Evolutionary conservation across 2,329 filamentous ascomycete species (phyloP).

Genomic region (Fusarium sulawesiense): DNA sequence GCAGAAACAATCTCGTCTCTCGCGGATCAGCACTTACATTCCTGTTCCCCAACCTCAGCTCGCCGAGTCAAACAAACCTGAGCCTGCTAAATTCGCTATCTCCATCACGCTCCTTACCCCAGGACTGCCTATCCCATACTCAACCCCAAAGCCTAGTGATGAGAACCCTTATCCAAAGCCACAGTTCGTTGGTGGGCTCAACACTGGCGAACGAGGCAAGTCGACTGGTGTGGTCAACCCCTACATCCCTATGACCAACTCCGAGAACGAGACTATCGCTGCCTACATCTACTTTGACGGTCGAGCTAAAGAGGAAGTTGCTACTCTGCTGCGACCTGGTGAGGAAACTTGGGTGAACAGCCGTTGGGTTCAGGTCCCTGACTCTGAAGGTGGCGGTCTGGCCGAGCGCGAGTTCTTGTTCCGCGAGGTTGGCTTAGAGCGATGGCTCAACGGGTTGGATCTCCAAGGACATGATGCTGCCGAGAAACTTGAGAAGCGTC

Average conservation of each 20-base stretch:
- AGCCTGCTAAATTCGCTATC: conserved; percentile 96
- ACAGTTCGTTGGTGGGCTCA: conserved; percentile 79
- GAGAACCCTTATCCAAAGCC: conserved; percentile 84
- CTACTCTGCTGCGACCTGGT: conserved; percentile 88
- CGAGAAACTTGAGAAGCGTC: conserved; percentile 88
- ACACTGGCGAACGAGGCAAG: conserved; percentile 63
- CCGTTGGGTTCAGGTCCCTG: conserved; percentile 94
- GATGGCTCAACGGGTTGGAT: conserved; percentile 96
- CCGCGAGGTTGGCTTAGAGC: conserved; percentile 93
- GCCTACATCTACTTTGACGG: conserved; percentile 99
- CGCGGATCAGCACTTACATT: conserved; percentile 96
- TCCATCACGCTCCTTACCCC: conserved; percentile 96
- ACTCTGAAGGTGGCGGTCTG: conserved; percentile 90
- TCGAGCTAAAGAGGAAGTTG: conserved; percentile 93
- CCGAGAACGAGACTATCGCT: conserved; percentile 95
- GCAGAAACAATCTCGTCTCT: conserved; percentile 90
- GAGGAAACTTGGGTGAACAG: conserved; percentile 99
- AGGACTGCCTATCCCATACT: conserved; percentile 90
- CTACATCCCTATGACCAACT: conserved; percentile 92
- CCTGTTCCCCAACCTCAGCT: conserved; percentile 91
- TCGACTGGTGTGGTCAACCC: conserved; percentile 73
- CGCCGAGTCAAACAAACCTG: conserved; percentile 75
- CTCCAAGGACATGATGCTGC: conserved; percentile 93
- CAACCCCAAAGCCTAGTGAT: conserved; percentile 81
- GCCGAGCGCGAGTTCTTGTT: conserved; percentile 98